Conservation (phyloP, 306 rosid species). For the Trichosanthes cucumerina region DNA sequence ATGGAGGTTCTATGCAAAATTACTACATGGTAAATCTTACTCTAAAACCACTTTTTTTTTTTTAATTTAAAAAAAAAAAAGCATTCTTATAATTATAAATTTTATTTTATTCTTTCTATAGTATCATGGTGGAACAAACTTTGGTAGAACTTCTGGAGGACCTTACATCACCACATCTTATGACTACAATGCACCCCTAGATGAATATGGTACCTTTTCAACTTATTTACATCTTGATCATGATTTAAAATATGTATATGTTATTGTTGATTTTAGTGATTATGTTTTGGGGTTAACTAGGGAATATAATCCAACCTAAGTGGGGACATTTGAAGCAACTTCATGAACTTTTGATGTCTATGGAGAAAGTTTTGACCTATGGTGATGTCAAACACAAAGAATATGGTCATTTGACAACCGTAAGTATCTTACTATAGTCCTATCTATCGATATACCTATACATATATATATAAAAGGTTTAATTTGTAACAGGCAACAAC, state of each 20-base stretch:
- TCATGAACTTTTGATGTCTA: slow-evolving; percentile 32
- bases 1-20: slow-evolving; percentile 49
- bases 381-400: slow-evolving; percentile 24
- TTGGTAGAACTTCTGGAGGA: slow-evolving; percentile 44
- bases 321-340: slow-evolving; percentile 44
- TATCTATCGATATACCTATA: too few species aligned
- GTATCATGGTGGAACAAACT: slow-evolving; percentile 59
- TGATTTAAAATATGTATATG: too few species aligned
- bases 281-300: neutral
- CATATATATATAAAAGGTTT: too few species aligned
- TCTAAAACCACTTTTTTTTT: too few species aligned
- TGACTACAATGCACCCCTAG: slow-evolving; percentile 51
- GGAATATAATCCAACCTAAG: slow-evolving; percentile 36
- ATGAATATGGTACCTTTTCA: slow-evolving; percentile 34
- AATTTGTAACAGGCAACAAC: too few species aligned
- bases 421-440: too few species aligned
- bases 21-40: slow-evolving; percentile 35
- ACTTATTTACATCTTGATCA: neutral
- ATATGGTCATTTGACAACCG: slow-evolving; percentile 26
- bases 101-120: neutral
- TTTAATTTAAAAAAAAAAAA: too few species aligned
- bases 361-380: slow-evolving; percentile 32
- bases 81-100: neutral
- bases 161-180: slow-evolving; percentile 46
- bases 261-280: neutral